Conservation (phyloP, 2,329 filamentous ascomycete species). For the Talaromyces sp. region DNA sequence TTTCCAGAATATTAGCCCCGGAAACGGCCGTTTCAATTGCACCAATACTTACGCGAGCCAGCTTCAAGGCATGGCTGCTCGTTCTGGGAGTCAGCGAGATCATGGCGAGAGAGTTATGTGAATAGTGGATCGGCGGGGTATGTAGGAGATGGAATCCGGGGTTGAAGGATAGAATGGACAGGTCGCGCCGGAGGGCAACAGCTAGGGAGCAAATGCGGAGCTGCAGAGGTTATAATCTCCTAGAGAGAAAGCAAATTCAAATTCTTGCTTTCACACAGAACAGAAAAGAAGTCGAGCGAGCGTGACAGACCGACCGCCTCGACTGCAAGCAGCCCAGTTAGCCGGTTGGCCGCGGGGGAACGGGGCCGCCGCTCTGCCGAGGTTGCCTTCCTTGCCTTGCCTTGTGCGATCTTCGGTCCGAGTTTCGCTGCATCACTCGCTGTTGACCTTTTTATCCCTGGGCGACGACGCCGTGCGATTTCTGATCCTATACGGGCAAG, state of each 20-base stretch:
- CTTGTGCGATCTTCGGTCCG: constrained; percentile 1
- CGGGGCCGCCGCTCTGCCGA: background rate
- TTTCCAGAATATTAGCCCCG: background rate
- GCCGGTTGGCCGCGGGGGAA: constrained; percentile 15
- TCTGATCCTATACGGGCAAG: background rate
- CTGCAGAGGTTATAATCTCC: background rate
- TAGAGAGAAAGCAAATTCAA: background rate
- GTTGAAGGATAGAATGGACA: background rate
- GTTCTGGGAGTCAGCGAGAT: constrained; percentile 34
- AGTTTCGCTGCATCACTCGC: background rate
- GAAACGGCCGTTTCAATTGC: background rate
- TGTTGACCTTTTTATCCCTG: background rate
- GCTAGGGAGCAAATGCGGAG: background rate
- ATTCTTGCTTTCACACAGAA: background rate
- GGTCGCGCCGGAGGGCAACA: background rate
- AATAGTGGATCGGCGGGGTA: constrained; percentile 8
- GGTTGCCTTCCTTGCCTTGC: too few species aligned
- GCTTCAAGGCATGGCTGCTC: constrained; percentile 31
- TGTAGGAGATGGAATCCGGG: background rate
- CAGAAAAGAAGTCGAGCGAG: background rate
- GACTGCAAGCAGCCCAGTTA: constrained; percentile 10
- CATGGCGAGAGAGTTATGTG: constrained; percentile 6
- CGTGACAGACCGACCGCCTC: background rate
- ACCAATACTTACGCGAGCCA: constrained; percentile 28
- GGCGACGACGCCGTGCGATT: too few species aligned